Percentiles rank a stretch among this genome's conserved stretches.
phyloP scores from a whole-genome alignment of 495 filamentous ascomycete genomes.

The Hyphodiscus hymeniophilus region DNA sequence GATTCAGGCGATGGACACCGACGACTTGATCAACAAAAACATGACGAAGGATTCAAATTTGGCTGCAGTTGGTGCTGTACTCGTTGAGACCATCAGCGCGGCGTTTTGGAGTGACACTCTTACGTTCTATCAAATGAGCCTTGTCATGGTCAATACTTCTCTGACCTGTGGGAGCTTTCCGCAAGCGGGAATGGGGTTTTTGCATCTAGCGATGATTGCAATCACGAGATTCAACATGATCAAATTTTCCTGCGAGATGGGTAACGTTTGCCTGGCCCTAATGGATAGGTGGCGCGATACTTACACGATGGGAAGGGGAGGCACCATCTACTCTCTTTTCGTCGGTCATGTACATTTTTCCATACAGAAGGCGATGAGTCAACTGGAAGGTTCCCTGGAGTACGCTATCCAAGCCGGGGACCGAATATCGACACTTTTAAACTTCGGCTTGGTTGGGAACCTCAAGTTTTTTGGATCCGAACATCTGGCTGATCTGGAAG shows the following conservation, averaged over 20 bases:
- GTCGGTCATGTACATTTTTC: constrained; percentile 63
- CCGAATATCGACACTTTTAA: constrained; percentile 64
- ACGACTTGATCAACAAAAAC: constrained; percentile 6
- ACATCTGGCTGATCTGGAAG: constrained; percentile 66
- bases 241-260: constrained; percentile 57
- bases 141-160: constrained; percentile 63
- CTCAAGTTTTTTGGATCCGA: constrained; percentile 66
- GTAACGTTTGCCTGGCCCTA: constrained; percentile 54
- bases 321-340: constrained; percentile 65
- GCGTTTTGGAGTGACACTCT: constrained; percentile 74
- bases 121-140: constrained; percentile 66
- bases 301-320: constrained; percentile 61
- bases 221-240: constrained; percentile 66
- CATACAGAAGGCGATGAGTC: constrained; percentile 48
- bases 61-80: constrained; percentile 60
- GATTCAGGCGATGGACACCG: constrained; percentile 40
- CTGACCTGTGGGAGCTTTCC: constrained; percentile 57
- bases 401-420: constrained; percentile 65
- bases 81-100: constrained; percentile 70
- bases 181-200: constrained; percentile 67
- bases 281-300: constrained; percentile 59
- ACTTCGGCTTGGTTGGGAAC: constrained; percentile 62
- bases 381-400: constrained; percentile 62
- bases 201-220: constrained; percentile 66
- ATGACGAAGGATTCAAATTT: constrained; percentile 40